Base-by-base conservation (phyloP, 2,329 filamentous ascomycete genomes). In the Graphilbum ipis-grandicollis region DNA sequence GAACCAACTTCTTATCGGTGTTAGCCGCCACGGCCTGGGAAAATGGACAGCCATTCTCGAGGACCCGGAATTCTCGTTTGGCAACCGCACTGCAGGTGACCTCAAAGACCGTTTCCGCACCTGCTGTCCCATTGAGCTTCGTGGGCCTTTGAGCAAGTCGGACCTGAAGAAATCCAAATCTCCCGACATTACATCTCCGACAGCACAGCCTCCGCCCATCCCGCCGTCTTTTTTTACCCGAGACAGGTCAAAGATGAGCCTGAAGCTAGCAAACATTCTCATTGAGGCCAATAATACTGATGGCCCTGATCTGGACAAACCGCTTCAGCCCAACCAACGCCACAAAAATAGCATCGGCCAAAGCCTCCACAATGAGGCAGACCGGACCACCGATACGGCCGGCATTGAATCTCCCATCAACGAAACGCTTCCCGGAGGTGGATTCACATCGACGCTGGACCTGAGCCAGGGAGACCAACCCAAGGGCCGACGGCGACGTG, bases 91-190 rank as follows among this genome's bases (percentile, higher is more conserved):
- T 2, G 69, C 71, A 4, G 70, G 70, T 9, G 73, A 78, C 47
- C 51, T 78, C 35, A 78, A 78, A 49, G 73, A 78, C 50, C 62
- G 74, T 12, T 78, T 77, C 47, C 63, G 73, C 35, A 78, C 73
- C 4, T 77, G 72, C 48, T 77, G 72, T 42, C 73, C 73, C 0
- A 63, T 65, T 25, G 73, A 77, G 49, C 58, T 77, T 28, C 63
- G 68, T 34, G 56, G 55, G 19, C 59, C 57, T 19, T 39, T 50
- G 14, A 44, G 40, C 10, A 59, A 52, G 34, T 44, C 17, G n/a
- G 39, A 41, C 10, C 21, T 23, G 21, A 31, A 15, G 12, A 15
- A 17, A 12, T 31, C 44, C 41, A 25, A 42, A 32, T 13, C 32
- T 35, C 2, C 34, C 39, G 4, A 35, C 35, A 21, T 32, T 23